Evolutionary conservation across 495 filamentous ascomycete species (phyloP), one percentile per base, ranked within the genome.

Genomic region (Penicillium psychrofluorescens): DNA sequence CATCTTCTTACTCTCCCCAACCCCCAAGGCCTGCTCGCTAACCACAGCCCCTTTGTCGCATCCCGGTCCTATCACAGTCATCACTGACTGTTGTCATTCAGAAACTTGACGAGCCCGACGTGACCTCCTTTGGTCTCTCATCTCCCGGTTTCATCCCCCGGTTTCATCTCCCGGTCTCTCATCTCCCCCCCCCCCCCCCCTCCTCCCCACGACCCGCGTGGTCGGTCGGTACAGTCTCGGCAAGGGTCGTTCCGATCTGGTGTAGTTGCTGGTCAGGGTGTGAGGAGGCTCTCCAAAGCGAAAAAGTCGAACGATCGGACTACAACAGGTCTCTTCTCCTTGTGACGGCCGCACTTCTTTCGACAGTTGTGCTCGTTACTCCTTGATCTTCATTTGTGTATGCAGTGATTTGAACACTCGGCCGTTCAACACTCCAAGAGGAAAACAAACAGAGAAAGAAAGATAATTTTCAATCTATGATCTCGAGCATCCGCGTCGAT

Each of bases 201-300:
- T 16, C 4, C 22, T 22, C 22, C 6, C 22, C 16, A 4, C 16
- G 16, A 16, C 22, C 22, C 22, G 22, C 22, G 22, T 22, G 22
- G 22, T 22, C 22, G 22, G 22, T 22, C 22, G 22, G 22, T 22
- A 22, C 22, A 22, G 79, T 79, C 54, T 85, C 82, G 46, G 80
- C 49, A 52, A 85, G 79, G 45, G 83, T 75, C 51, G 22, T 4
- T 86, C 80, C 48, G 85, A 66, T 41, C 77, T 77, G 59, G 31
- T 46, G 7, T 11, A 29, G 30, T 38, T 14, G 30, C 37, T 36
- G 35, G 51, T 48, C 43, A 51, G 37, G 51, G 46, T 38, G 32
- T 33, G 33, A 51, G 51, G 44, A 52, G 51, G 50, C 48, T 57
- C 37, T 50, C 32, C 33, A 33, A 47, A 49, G 22, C 22, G 4